Base-by-base conservation (phyloP, 1,284 basidiomycete species). In the Trichosporon faecale region DNA sequence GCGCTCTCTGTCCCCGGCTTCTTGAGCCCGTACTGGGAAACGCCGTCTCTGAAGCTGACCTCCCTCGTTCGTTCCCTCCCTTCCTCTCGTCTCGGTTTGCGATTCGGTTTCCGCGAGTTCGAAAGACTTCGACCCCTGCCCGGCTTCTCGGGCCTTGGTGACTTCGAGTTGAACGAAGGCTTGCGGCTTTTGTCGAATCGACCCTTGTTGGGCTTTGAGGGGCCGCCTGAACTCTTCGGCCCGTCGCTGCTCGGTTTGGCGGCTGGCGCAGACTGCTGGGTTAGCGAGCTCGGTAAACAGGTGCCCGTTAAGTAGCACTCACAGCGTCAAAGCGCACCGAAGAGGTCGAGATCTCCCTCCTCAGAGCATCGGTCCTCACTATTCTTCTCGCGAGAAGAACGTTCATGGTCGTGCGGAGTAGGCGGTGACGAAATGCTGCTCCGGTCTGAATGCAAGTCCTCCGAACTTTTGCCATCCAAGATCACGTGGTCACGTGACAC, bases 401-500 rank as follows among this genome's bases (percentile, higher is more conserved):
- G 57, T 61, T 61, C 57, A 61, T 61, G 27, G 57, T 61, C 27
- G 18, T 31, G 57, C 14, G 49, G 49, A 52, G 21, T 52, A 52
- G 49, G 49, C 49, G 23, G 49, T 52, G 49, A 52, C 49, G 49
- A 52, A 52, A 52, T 23, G 49, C 40, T 44, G 52, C n/a, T 55
- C 27, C 9, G 33, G 33, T 14, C 27, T 21, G 27, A 49, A 18
- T 18, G 5, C 11, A 12, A 5, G 27, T 27, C 27, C 16, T 31
- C 27, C 57, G 21, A 61, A 61, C 57, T 61, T 61, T 61, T 61
- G 27, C 27, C 49, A 52, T 52, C 49, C 49, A 12, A 12, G 8
- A 23, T 23, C 57, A 23, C 57, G 18, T n/a, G 18, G 57, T 66
- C 68, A 69, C 67, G 67, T 71, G 65, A 67, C 60, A 16, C 44